Base-by-base conservation (phyloP, 306 rosid genomes). In the Gynostemma pentaphyllum region DNA sequence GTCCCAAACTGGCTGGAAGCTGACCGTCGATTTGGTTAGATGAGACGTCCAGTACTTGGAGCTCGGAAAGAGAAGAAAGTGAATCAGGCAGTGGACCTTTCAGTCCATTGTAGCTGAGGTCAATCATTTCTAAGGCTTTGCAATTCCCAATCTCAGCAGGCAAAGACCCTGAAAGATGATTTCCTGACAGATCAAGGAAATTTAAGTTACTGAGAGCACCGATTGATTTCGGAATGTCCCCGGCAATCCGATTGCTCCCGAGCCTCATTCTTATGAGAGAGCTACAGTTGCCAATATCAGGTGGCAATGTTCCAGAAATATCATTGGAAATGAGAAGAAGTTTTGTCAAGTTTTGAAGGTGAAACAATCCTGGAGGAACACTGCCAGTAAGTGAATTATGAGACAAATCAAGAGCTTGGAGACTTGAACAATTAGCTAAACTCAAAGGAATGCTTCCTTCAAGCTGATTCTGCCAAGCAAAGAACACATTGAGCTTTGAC, bases 391-490 rank as follows among this genome's bases (percentile, higher is more conserved):
- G 88, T 41, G 80, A 63, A 59, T 87, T 90, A 64, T 82, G 88
- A 30, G 97, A 90, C 70, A 90, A 76, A 74, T 90, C 97, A 55
- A 90, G 59, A 62, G 95, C 94, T 61, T 82, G 76, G 28, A 90
- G 86, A 75, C 84, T 78, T 23, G 41, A 16, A 66, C 89, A 90
- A 24, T 76, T 82, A 10, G 82, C 89, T 71, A 90, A 66, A 52
- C 70, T 66, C 5, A 84, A 70, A 34, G 97, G 90, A 70, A 90
- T 75, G 50, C 81, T 72, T 51, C 95, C 95, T 82, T 78, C 88
- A 18, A 90, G 94, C n/a, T 73, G 80, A 75, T 90, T 87, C 78
- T 90, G 90, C 97, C 97, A 90, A 7, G 94, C 95, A 22, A 84
- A 81, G 50, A 90, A 79, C 2, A 84, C 89, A 7, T 64, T 80